These are phyloP conservation scores for Micractinium conductrix DNA, from an alignment of 139 green algal genomes.

Conservation along the genomic window DNA sequence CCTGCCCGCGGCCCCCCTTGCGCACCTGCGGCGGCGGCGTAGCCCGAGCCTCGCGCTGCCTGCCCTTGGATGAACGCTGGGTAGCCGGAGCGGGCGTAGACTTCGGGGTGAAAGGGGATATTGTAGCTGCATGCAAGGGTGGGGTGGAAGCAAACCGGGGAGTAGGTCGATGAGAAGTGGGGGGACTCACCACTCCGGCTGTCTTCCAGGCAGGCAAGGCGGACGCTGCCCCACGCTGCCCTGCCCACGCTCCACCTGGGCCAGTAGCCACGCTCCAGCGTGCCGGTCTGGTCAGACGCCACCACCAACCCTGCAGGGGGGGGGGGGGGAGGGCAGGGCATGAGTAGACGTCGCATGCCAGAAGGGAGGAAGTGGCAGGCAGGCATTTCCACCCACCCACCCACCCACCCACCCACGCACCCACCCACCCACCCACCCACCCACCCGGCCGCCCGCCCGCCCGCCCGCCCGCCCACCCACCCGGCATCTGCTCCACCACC, in stretches of 20 bases:
- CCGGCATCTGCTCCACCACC: constrained; percentile 70
- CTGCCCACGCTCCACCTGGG: constrained; percentile 70
- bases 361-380: too few relatives aligned
- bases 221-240: background rate
- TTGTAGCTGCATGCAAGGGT: too few relatives aligned
- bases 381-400: too few relatives aligned
- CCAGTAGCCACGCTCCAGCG: constrained; percentile 70
- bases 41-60: constrained; percentile 16
- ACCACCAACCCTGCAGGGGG: constrained; percentile 35
- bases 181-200: background rate
- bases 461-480: too few relatives aligned
- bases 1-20: background rate
- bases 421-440: too few relatives aligned
- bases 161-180: too few relatives aligned
- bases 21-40: constrained; percentile 10
- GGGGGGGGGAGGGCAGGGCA: background rate
- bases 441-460: too few relatives aligned
- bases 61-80: constrained; percentile 35
- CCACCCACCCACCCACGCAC: too few relatives aligned
- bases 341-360: background rate
- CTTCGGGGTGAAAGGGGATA: constrained; percentile 14
- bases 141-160: background rate
- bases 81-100: constrained; percentile 57
- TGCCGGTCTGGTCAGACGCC: constrained; percentile 35
- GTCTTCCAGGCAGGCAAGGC: background rate